Conservation (phyloP, 1,284 basidiomycete genomes). For the Uromyces viciae-fabae region DNA sequence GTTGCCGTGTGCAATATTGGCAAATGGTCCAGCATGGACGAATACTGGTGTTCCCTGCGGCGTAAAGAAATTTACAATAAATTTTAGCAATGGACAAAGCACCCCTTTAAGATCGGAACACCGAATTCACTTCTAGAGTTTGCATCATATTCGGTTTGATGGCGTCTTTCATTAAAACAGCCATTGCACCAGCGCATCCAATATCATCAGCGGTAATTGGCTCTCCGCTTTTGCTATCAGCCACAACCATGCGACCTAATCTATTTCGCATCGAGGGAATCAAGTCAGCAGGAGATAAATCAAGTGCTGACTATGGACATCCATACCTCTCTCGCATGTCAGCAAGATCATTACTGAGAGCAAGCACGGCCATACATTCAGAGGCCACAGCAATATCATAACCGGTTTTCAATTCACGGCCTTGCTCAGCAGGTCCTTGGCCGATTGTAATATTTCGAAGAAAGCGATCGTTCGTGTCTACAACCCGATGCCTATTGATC, state of each 20-base stretch:
- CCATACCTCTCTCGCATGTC: constrained; percentile 77
- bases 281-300: neutral
- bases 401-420: constrained; percentile 79
- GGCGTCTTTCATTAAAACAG: constrained; percentile 97
- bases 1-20: constrained; percentile 98
- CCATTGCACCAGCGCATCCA: constrained; percentile 89
- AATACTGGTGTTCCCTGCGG: constrained; percentile 88
- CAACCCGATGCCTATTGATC: constrained; percentile 79
- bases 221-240: constrained; percentile 84
- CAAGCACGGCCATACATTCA: constrained; percentile 97
- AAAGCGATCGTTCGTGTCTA: constrained; percentile 96
- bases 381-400: constrained; percentile 97
- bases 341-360: constrained; percentile 76
- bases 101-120: neutral
- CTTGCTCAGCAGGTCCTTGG: constrained; percentile 82
- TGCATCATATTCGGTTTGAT: constrained; percentile 99
- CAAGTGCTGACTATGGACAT: neutral
- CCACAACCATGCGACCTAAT: constrained; percentile 92
- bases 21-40: constrained; percentile 97
- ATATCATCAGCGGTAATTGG: constrained; percentile 95
- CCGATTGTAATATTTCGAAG: constrained; percentile 91
- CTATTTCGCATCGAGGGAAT: constrained; percentile 48
- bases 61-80: constrained; percentile 6
- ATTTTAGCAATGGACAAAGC: neutral
- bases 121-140: constrained; percentile 69